Base-by-base conservation (phyloP, 2,329 filamentous ascomycete genomes). In the Pseudogymnoascus sp. region DNA sequence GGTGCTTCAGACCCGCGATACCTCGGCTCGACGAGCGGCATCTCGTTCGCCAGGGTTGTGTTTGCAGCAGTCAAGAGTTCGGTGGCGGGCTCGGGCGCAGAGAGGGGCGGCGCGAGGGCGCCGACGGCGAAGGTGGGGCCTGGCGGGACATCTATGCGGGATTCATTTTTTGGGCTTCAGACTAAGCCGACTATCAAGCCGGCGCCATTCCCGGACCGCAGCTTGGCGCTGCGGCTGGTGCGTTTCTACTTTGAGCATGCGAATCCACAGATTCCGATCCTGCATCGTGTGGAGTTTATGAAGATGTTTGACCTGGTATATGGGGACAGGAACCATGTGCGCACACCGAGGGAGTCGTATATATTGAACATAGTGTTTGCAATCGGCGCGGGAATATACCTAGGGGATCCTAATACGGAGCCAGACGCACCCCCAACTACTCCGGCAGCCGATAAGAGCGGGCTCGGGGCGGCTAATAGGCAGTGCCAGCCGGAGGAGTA, bases 311-410 rank as follows among this genome's bases (percentile, higher is more conserved):
- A 96, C 62, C 84, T 85, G 53, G 90, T 91, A 0, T 97, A 96
- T 74, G 81, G 84, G 4, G 82, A 84, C 0, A 84, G 68, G 13
- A 71, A 88, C 19, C 81, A 84, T 56, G 81, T 84, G 62, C 82
- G 89, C 26, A 89, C 88, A 1, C 84, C 91, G 4, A 83, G 89
- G 62, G 92, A 96, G 75, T 81, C 95, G n/a, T 97, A 97, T 76
- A 85, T 96, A 78, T 81, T 97, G 66, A 97, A 97, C 75, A 97
- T 97, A 76, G 93, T 97, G 24, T 97, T 96, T 77, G 93, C 93
- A 13, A 97, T 97, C 70, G 95, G 95, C 6, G 89, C 90, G 16
- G 93, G 92, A 16, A 96, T 97, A 69, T 96, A 97, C 67, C 86
- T 96, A 68, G 90, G 83, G 66, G 79, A 88, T 74, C 77, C 78